Evolutionary conservation across 176 grass and related monocot species (phyloP).

Genomic region (Pontederia paniculata): DNA sequence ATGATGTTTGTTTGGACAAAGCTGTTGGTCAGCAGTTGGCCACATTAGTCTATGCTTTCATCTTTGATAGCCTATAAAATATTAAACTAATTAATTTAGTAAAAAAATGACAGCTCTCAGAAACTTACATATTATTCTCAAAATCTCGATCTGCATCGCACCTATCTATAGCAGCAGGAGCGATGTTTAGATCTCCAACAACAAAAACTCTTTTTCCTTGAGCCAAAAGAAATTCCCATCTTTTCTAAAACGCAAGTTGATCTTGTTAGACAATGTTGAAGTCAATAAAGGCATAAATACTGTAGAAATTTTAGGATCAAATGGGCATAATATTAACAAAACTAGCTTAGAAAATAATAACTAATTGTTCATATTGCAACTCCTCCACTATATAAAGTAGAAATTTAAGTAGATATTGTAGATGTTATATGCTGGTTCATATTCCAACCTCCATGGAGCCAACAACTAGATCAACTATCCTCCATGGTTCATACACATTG

Average conservation of each 20-base stretch:
- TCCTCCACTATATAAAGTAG: too few species aligned
- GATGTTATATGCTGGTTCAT: too few species aligned
- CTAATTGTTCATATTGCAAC: too few species aligned
- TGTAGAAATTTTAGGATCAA: neutral
- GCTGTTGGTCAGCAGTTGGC: too few species aligned
- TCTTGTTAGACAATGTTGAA: neutral
- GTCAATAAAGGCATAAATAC: neutral
- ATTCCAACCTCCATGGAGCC: too few species aligned
- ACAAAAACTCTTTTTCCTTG: slow-evolving; percentile 78
- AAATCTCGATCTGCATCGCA: slow-evolving; percentile 72
- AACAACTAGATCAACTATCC: too few species aligned
- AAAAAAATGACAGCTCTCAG: neutral
- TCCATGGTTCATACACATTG: too few species aligned
- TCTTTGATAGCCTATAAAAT: too few species aligned
- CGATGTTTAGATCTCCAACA: slow-evolving; percentile 97
- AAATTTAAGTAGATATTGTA: too few species aligned
- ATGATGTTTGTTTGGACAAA: too few species aligned
- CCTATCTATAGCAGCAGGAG: slow-evolving; percentile 80
- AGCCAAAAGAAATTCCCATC: slow-evolving; percentile 57
- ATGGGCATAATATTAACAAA: neutral
- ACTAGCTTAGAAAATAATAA: too few species aligned
- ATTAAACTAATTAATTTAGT: neutral
- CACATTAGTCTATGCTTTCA: too few species aligned
- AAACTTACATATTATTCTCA: slow-evolving; percentile 81
- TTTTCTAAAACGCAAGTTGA: slow-evolving; percentile 51